These are phyloP conservation scores for Staphylotrichum tortipilum DNA, from an alignment of 495 filamentous ascomycete genomes.

Conservation along the genomic window DNA sequence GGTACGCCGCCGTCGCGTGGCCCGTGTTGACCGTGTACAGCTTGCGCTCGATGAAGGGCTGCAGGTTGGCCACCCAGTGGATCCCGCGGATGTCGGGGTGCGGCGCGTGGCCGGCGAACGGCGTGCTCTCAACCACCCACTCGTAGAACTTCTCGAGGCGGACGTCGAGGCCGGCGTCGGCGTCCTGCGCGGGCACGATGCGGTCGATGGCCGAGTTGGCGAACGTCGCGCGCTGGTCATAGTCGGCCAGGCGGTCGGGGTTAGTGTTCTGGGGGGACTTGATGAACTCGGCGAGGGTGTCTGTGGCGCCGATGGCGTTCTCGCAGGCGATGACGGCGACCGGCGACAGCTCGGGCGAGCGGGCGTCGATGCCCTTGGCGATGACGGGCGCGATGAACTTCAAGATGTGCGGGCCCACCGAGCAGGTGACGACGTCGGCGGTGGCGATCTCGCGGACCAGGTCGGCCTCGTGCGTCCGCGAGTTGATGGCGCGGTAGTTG, in stretches of 20 bases:
- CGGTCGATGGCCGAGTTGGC: conserved; percentile 98
- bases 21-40: conserved; percentile 98
- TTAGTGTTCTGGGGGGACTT: conserved; percentile 59
- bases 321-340: conserved; percentile 94
- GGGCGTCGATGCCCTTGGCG: conserved; percentile 76
- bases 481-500: conserved; percentile 94
- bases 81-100: conserved; percentile 80
- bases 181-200: conserved; percentile 83
- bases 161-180: conserved; percentile 73
- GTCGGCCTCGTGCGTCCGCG: conserved; percentile 68
- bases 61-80: conserved; percentile 82
- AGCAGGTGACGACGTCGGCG: conserved; percentile 88
- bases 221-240: conserved; percentile 63
- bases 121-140: conserved; percentile 86
- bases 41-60: conserved; percentile 97
- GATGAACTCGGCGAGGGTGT: conserved; percentile 72
- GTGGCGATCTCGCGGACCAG: conserved; percentile 76
- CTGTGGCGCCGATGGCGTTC: conserved; percentile 89
- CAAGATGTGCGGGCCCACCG: conserved; percentile 90
- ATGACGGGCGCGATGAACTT: conserved; percentile 92
- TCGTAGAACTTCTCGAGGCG: conserved; percentile 97
- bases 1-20: conserved; percentile 95
- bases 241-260: conserved; percentile 47
- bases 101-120: conserved; percentile 48
- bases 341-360: conserved; percentile 56